These are phyloP conservation scores for Leccinum longicurvipes DNA, from an alignment of 768 basidiomycete species.

Conservation along the genomic window DNA sequence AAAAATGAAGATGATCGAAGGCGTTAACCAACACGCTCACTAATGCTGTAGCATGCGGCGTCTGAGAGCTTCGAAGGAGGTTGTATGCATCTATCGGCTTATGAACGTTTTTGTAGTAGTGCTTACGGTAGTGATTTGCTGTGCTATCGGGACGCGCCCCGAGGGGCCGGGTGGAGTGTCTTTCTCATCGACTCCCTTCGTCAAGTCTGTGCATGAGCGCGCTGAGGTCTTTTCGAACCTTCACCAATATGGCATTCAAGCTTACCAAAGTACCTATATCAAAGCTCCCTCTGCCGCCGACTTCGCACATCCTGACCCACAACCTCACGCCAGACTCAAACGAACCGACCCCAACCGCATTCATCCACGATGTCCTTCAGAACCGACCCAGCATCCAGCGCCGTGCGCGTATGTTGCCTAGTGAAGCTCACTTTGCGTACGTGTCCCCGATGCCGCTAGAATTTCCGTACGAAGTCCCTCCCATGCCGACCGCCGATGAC, in stretches of 20 bases:
- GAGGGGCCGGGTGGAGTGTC: background rate
- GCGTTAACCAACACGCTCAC: background rate
- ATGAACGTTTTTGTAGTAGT: background rate
- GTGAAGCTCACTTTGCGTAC: slow-evolving; percentile 69
- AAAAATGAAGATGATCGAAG: background rate
- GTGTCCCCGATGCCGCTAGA: slow-evolving; percentile 77
- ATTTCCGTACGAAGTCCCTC: slow-evolving; percentile 79
- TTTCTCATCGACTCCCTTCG: too few relatives aligned
- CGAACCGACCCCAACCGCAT: slow-evolving; percentile 49
- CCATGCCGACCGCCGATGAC: slow-evolving; percentile 42
- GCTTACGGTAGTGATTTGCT: background rate
- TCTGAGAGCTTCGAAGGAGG: too few relatives aligned
- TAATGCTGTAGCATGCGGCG: background rate
- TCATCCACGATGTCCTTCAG: slow-evolving; percentile 47
- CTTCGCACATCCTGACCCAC: slow-evolving; percentile 38
- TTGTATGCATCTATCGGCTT: background rate
- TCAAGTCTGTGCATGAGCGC: background rate
- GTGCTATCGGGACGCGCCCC: background rate
- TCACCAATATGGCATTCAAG: slow-evolving; percentile 19
- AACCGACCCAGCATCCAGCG: slow-evolving; percentile 64
- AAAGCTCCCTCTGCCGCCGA: slow-evolving; percentile 45
- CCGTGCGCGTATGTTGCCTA: slow-evolving; percentile 57
- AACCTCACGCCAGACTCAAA: slow-evolving; percentile 60
- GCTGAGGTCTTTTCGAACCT: slow-evolving; percentile 4
- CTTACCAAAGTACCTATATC: slow-evolving; percentile 37